Percentiles rank a stretch among this genome's conserved stretches.
Conservation (phyloP, 192 early-diverging fungal genomes). For the Coemansia biformis region DNA sequence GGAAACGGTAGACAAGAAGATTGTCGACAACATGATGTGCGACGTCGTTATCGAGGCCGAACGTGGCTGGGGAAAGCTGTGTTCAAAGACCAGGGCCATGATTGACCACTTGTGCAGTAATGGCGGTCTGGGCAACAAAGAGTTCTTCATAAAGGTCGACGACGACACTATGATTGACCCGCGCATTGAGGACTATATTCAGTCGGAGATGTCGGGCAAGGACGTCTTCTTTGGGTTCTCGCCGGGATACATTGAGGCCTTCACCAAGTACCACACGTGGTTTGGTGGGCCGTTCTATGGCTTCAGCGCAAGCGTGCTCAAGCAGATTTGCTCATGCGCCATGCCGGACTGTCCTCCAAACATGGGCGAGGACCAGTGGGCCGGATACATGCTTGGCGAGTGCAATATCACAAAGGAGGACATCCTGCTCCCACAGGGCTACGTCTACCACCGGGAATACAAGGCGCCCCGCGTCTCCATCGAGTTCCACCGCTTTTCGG, state of each 20-base stretch:
- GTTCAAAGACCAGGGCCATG: not conserved
- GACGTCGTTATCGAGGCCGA: not conserved
- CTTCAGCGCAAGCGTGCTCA: not conserved
- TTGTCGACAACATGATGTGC: not conserved
- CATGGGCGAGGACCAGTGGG: slow-evolving; percentile 1
- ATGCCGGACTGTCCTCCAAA: not conserved
- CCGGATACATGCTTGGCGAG: not conserved
- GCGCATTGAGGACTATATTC: not conserved
- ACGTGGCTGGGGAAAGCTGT: not conserved
- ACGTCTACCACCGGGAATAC: not conserved
- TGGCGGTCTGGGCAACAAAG: not conserved
- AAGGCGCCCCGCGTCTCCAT: too few species aligned
- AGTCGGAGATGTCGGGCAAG: not conserved
- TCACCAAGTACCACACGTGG: not conserved
- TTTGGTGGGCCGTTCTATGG: not conserved
- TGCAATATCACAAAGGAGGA: not conserved
- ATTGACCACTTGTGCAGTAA: not conserved
- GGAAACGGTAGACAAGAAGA: not conserved
- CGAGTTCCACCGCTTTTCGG: too few species aligned
- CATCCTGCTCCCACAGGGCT: not conserved
- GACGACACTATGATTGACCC: slow-evolving; percentile 1
- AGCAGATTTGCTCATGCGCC: not conserved
- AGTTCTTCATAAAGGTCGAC: not conserved
- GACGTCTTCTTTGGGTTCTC: not conserved
- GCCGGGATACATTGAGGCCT: not conserved